phyloP scores from a whole-genome alignment of 2,329 filamentous ascomycete genomes.

The Fusarium tricinctum region DNA sequence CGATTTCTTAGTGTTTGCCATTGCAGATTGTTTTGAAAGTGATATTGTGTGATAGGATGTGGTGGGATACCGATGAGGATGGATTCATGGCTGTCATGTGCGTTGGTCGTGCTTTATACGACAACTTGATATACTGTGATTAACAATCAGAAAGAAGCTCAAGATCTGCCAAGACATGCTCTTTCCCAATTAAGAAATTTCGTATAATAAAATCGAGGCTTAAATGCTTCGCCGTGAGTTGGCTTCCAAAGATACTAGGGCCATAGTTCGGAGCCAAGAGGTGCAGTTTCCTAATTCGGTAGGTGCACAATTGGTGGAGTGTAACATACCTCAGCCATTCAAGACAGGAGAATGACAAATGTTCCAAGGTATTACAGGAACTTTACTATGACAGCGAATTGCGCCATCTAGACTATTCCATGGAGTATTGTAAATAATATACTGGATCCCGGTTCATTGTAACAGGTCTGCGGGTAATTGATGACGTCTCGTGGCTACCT shows the following conservation, averaged over 20 bases:
- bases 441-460: too few relatives aligned
- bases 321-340: rapidly evolving
- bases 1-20: constrained; percentile 10
- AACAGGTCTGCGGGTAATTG: too few relatives aligned
- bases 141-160: neutral
- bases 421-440: neutral
- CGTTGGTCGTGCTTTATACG: neutral
- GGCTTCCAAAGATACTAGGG: too few relatives aligned
- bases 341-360: neutral
- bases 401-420: neutral
- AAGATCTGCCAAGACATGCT: constrained; percentile 15
- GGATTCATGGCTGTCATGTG: rapidly evolving
- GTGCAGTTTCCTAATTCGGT: constrained; percentile 12
- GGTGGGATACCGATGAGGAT: neutral
- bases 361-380: neutral
- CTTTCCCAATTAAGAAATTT: neutral
- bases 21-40: neutral
- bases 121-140: neutral
- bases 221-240: neutral
- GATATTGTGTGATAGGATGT: neutral
- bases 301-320: neutral
- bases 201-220: too few relatives aligned
- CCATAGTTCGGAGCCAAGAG: neutral
- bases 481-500: too few relatives aligned
- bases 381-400: too few relatives aligned